Evolutionary conservation across 352 stramenopile species (phyloP), one percentile per base, ranked within the genome.

Genomic region (Pythium dissotocum): DNA sequence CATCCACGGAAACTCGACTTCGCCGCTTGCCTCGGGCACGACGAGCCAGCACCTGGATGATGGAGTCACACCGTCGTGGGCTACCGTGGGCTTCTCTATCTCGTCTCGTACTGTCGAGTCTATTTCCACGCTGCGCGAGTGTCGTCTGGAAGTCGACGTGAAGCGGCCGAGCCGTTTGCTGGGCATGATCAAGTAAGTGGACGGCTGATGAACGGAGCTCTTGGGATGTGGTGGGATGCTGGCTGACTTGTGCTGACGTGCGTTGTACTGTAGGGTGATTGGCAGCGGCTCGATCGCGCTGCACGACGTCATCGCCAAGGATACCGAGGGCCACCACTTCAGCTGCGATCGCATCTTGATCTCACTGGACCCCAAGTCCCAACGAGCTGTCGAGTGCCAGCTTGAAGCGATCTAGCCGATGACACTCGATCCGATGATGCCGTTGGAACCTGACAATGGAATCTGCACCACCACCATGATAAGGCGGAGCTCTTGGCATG

Each of bases 151-250:
- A 12, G 40, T 69, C 18, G 53, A 56, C 8, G 44, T 63, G 28
- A 69, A 69, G 54, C 62, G 54, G 6, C 62, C 30, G 18, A 58
- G 32, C 18, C 40, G 30, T n/a, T 26, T 69, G 8, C 40, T 48
- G 12, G 62, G 61, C 28, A 63, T 14, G 54, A 53, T 46, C 52
- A 69, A 63, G 62, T 67, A 44, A 42, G 60, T 66, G 21, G 53
- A 24, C 21, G 21, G 21, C 21, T 24, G 21, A 24, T 24, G 21
- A 24, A 24, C 21, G 21, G 21, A 24, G 21, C 21, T 24, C 21
- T 24, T 24, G 21, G 21, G 21, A 24, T 24, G 21, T 24, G 21
- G 21, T 24, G 21, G 21, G 21, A 24, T 24, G 21, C 21, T 10
- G 33, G 46, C 33, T 60, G 54, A 60, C 54, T 4, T 52, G 36